Conservation (phyloP, 768 basidiomycete genomes). For the Trametes meyenii region DNA sequence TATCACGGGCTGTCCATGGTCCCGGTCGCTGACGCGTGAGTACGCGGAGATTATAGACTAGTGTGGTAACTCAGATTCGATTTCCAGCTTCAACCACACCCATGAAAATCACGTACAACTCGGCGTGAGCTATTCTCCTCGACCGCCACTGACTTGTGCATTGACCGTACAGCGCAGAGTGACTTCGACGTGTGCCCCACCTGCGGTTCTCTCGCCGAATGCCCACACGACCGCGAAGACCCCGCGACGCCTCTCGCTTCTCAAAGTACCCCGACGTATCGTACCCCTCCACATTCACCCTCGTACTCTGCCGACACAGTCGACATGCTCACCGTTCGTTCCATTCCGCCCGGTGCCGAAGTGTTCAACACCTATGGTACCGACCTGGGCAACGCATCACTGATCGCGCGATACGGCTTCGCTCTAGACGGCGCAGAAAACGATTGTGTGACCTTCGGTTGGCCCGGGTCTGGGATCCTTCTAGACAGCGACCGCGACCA, state of each 20-base stretch:
- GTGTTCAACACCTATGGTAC: conserved; percentile 47
- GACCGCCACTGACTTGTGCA: neutral
- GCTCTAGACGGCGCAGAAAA: conserved; percentile 41
- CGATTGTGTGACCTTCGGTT: conserved; percentile 32
- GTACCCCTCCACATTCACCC: neutral
- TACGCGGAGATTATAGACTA: conserved; percentile 5
- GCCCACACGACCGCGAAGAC: conserved; percentile 40
- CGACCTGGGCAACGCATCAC: conserved; percentile 40
- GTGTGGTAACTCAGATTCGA: conserved; percentile 19
- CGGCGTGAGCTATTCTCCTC: conserved; percentile 31
- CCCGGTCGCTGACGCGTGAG: conserved; percentile 50
- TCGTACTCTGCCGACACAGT: conserved; percentile 32
- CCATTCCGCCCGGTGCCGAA: conserved; percentile 35
- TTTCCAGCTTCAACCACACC: conserved; percentile 41
- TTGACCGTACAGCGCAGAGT: conserved; percentile 28
- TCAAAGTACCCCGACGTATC: neutral
- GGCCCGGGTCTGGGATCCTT: conserved; percentile 15
- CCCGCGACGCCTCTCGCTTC: neutral
- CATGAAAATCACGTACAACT: conserved; percentile 42
- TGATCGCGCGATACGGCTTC: conserved; percentile 46
- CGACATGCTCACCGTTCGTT: conserved; percentile 42
- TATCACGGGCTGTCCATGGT: conserved; percentile 51
- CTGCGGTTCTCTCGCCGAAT: conserved; percentile 43
- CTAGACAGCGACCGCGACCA: neutral
- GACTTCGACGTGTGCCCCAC: conserved; percentile 44